phyloP scores from a whole-genome alignment of 768 basidiomycete species.

The Boletus subparvulus region DNA sequence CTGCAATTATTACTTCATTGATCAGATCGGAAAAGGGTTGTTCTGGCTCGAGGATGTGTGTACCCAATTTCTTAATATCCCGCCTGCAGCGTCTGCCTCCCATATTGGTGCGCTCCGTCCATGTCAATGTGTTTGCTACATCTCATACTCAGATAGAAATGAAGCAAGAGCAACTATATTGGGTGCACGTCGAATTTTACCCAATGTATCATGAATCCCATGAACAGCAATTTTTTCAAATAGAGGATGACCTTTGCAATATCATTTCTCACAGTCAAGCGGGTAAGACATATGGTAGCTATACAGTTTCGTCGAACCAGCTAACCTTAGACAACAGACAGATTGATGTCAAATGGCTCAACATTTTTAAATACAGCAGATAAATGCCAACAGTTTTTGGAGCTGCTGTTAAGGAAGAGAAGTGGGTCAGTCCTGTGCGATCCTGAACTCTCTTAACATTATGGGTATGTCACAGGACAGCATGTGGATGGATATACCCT shows the following conservation, averaged over 20 bases:
- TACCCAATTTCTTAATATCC: constrained; percentile 45
- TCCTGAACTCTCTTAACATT: neutral
- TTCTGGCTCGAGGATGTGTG: constrained; percentile 55
- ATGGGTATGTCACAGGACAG: constrained; percentile 27
- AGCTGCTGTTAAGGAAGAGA: constrained; percentile 46
- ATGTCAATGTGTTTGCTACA: neutral
- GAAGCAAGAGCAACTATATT: constrained; percentile 53
- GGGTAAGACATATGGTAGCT: constrained; percentile 37
- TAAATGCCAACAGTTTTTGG: constrained; percentile 48
- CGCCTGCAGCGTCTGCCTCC: constrained; percentile 45
- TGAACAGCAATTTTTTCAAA: constrained; percentile 30
- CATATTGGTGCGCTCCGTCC: constrained; percentile 50
- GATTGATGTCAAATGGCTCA: constrained; percentile 57
- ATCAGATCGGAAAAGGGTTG: constrained; percentile 44
- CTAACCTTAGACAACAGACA: constrained; percentile 39
- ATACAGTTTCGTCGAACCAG: neutral
- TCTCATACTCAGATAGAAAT: constrained; percentile 36
- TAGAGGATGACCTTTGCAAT: constrained; percentile 49
- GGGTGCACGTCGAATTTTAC: constrained; percentile 63
- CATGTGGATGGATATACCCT: constrained; percentile 43
- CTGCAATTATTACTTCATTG: constrained; percentile 59
- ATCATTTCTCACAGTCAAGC: constrained; percentile 55
- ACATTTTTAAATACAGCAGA: constrained; percentile 57
- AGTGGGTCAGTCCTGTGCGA: constrained; percentile 30
- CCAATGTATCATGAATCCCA: constrained; percentile 52